Evolutionary conservation across 169 alveolate species (phyloP).

Genomic region (Plasmodium knowlesi): DNA sequence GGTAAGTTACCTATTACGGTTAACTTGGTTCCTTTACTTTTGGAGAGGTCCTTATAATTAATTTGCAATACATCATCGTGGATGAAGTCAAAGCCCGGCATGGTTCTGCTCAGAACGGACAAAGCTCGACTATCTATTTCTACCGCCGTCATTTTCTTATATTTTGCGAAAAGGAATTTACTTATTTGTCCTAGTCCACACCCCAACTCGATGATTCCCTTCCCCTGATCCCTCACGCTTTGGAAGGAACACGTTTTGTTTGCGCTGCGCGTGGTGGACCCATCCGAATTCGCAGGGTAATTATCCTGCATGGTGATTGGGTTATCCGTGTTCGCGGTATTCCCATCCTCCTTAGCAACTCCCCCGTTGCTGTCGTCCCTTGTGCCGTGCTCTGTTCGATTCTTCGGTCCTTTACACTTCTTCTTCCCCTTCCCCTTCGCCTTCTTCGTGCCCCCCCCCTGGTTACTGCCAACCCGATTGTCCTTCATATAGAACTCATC

Average conservation of each 20-base stretch:
- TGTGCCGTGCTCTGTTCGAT: not conserved
- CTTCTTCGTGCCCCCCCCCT: not conserved
- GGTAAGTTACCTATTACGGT: constrained; percentile 88
- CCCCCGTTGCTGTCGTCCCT: not conserved
- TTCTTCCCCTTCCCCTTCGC: not conserved
- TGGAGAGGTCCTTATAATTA: constrained; percentile 81
- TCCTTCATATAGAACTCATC: not conserved
- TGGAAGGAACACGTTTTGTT: not conserved
- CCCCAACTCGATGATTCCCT: constrained; percentile 87
- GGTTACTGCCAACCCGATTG: not conserved
- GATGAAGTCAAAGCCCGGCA: constrained; percentile 86
- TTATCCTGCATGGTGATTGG: not conserved
- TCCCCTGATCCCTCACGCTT: constrained; percentile 59
- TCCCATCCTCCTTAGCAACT: not conserved
- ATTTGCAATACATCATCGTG: constrained; percentile 90
- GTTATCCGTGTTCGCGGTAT: not conserved
- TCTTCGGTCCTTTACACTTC: not conserved
- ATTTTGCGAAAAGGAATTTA: constrained; percentile 79
- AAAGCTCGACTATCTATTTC: constrained; percentile 89
- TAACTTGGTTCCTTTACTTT: constrained; percentile 76
- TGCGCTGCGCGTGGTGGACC: not conserved
- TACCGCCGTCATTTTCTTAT: constrained; percentile 85
- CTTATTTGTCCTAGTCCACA: constrained; percentile 90
- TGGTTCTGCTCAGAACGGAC: constrained; percentile 82
- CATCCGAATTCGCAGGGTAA: not conserved